Conservation (phyloP, 805 yeast genomes). For the Ogataea methanolica region DNA sequence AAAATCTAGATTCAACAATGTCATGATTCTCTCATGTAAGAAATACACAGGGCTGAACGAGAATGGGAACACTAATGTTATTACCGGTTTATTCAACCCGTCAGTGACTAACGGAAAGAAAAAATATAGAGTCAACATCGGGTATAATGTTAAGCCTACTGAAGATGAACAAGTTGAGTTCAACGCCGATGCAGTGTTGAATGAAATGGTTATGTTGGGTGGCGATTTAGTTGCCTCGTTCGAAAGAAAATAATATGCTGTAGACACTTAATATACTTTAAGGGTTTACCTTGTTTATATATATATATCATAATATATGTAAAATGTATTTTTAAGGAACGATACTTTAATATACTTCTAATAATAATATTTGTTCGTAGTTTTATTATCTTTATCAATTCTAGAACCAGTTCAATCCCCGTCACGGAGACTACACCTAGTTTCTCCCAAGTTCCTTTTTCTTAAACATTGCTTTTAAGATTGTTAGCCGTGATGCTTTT, state of each 20-base stretch:
- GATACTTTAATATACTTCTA: too few species aligned
- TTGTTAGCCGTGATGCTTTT: too few species aligned
- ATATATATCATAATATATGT: neutral
- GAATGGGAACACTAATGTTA: conserved; percentile 46
- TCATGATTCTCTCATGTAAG: conserved; percentile 64
- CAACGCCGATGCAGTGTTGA: conserved; percentile 67
- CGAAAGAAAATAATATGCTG: conserved; percentile 11
- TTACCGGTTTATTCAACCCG: conserved; percentile 82
- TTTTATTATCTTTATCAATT: too few species aligned
- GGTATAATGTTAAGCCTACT: conserved; percentile 65
- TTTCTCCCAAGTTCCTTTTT: too few species aligned
- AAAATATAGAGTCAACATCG: conserved; percentile 76
- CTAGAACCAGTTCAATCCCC: too few species aligned
- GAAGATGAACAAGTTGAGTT: conserved; percentile 47
- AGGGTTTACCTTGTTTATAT: neutral
- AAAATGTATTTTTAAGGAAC: too few species aligned
- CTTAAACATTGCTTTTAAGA: too few species aligned
- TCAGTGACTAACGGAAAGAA: conserved; percentile 44
- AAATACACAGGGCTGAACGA: conserved; percentile 50
- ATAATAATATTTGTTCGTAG: too few species aligned
- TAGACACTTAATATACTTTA: neutral
- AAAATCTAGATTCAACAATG: conserved; percentile 57
- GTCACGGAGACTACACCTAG: too few species aligned
- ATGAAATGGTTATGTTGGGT: conserved; percentile 66
- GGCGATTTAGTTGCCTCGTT: conserved; percentile 50